Evolutionary conservation across 306 rosid genomes (phyloP).

Genomic region (Rosa rugosa): DNA sequence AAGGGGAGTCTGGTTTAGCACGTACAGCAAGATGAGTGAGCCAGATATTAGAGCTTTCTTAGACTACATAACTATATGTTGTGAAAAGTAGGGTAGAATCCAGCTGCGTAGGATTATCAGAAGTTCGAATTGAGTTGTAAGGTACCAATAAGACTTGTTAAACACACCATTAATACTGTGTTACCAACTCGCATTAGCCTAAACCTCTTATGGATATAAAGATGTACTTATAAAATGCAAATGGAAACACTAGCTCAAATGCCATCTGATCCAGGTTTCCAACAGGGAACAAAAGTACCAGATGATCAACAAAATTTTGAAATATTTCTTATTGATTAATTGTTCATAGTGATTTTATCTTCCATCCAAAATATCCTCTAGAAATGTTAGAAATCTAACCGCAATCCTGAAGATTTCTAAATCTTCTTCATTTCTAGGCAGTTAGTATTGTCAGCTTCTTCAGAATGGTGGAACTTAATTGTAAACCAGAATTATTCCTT

Average conservation of each 20-base stretch:
- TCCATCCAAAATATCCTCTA: background rate
- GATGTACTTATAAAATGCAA: background rate
- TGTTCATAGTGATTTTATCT: background rate
- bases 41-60: slow-evolving; percentile 8
- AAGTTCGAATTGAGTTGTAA: background rate
- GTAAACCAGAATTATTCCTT: background rate
- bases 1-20: background rate
- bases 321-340: background rate
- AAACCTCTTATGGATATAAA: background rate
- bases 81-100: background rate
- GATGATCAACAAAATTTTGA: background rate
- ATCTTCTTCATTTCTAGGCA: background rate
- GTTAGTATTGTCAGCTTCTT: background rate
- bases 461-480: background rate
- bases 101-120: slow-evolving; percentile 7
- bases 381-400: background rate
- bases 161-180: background rate
- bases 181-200: background rate
- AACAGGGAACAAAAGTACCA: background rate
- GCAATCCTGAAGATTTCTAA: background rate
- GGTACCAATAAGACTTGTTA: background rate
- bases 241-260: background rate
- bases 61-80: background rate
- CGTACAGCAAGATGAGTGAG: background rate
- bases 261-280: background rate